Evolutionary conservation across 768 basidiomycete species (phyloP).

Genomic region (Macrolepiota dolichaula): DNA sequence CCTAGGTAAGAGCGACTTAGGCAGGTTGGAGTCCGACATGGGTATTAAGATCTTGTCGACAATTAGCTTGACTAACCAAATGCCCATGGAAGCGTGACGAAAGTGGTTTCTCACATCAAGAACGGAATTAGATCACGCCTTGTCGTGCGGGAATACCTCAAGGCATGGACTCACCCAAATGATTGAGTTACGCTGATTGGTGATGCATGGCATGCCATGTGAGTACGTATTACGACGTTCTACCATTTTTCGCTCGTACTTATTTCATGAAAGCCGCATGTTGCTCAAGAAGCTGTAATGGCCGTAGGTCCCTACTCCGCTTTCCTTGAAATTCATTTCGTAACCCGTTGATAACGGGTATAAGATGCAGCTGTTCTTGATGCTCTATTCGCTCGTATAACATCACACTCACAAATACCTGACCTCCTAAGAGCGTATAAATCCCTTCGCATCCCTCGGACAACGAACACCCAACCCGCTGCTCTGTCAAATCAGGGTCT

Average conservation of each 20-base stretch:
- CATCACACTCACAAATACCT: conserved; percentile 37
- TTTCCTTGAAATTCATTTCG: not conserved
- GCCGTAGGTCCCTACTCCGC: conserved; percentile 29
- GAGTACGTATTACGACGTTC: conserved; percentile 31
- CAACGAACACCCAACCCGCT: conserved; percentile 44
- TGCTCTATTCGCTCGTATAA: conserved; percentile 47
- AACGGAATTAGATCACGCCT: conserved; percentile 45
- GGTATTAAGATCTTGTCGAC: not conserved
- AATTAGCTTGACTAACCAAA: not conserved
- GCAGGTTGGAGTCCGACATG: conserved; percentile 48
- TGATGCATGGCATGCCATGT: conserved; percentile 58
- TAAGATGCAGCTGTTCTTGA: conserved; percentile 52
- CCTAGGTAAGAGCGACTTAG: conserved; percentile 44
- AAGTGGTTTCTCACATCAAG: conserved; percentile 41
- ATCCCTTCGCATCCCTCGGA: conserved; percentile 45
- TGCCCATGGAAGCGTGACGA: conserved; percentile 31
- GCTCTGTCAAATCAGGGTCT: conserved; percentile 49
- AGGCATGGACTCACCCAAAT: conserved; percentile 43
- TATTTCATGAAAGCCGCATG: conserved; percentile 37
- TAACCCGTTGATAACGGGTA: conserved; percentile 25
- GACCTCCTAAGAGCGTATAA: conserved; percentile 52
- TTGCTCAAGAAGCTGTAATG: conserved; percentile 55
- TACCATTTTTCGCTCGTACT: no score
- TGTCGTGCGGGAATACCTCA: conserved; percentile 44
- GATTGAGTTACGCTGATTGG: conserved; percentile 45